Conservation (phyloP, 192 early-diverging fungal species). For the Entomortierella parvispora region DNA sequence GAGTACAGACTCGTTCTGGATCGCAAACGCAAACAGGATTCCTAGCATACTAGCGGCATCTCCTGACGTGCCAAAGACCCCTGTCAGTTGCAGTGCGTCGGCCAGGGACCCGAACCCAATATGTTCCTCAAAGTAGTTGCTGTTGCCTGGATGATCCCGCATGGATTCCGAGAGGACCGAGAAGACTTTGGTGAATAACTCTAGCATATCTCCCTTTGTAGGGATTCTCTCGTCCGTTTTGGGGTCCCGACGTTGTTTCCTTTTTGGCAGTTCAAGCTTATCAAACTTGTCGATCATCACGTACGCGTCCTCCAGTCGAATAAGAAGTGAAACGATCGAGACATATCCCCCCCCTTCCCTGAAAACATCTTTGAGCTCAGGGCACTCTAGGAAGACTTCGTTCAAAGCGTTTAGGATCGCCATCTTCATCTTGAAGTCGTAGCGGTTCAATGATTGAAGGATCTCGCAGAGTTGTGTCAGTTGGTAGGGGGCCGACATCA, state of each 20-base stretch:
- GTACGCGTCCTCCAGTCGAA: slow-evolving; percentile 64
- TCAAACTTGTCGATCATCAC: slow-evolving; percentile 24
- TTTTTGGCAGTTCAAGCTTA: slow-evolving; percentile 19
- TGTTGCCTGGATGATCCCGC: slow-evolving; percentile 58
- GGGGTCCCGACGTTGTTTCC: slow-evolving; percentile 21
- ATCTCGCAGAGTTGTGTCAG: slow-evolving; percentile 68
- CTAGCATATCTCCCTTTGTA: slow-evolving; percentile 49
- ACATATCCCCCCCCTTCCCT: slow-evolving; percentile 68
- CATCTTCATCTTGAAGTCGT: slow-evolving; percentile 66
- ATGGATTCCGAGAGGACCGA: slow-evolving; percentile 64
- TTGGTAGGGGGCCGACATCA: slow-evolving; percentile 54
- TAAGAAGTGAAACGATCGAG: slow-evolving; percentile 65
- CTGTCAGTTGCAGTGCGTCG: slow-evolving; percentile 66
- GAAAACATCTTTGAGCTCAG: slow-evolving; percentile 64
- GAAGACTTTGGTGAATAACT: slow-evolving; percentile 57
- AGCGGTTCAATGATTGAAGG: slow-evolving; percentile 59
- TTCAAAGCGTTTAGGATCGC: slow-evolving; percentile 64
- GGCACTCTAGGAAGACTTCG: slow-evolving; percentile 57
- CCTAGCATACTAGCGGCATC: slow-evolving; percentile 61
- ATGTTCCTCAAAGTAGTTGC: slow-evolving; percentile 58
- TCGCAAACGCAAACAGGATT: slow-evolving; percentile 65
- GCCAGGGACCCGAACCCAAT: slow-evolving; percentile 66
- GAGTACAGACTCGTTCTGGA: slow-evolving; percentile 57
- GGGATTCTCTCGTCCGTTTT: slow-evolving; percentile 43
- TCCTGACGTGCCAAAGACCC: slow-evolving; percentile 53